Evolutionary conservation across 306 rosid species (phyloP).

Genomic region (Prunus dulcis): DNA sequence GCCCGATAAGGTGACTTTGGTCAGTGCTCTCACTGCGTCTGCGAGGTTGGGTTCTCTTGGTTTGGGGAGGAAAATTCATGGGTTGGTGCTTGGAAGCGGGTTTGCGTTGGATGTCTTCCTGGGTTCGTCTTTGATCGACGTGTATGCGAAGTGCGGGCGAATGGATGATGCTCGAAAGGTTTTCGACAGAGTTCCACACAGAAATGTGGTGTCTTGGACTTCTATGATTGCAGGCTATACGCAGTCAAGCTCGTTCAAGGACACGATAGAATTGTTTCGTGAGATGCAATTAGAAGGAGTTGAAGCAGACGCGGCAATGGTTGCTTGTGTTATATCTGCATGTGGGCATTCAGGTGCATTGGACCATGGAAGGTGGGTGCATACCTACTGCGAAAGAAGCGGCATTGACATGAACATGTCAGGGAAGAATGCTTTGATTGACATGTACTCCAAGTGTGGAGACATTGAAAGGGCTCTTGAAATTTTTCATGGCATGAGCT

Average conservation of each 20-base stretch:
- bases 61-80: conserved; percentile 19
- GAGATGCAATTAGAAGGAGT: conserved; percentile 13
- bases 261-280: conserved; percentile 14
- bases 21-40: conserved; percentile 16
- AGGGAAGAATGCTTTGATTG: conserved; percentile 18
- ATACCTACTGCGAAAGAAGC: conserved; percentile 8
- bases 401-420: conserved; percentile 8
- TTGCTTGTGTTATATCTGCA: conserved; percentile 14
- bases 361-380: conserved; percentile 21
- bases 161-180: conserved; percentile 5
- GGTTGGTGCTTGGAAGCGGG: not conserved
- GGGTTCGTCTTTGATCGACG: conserved; percentile 22
- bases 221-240: conserved; percentile 14
- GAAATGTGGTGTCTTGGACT: conserved; percentile 30
- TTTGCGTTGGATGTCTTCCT: not conserved
- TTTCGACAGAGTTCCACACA: conserved; percentile 11
- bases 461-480: conserved; percentile 17
- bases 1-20: conserved; percentile 17
- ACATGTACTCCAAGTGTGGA: conserved; percentile 23
- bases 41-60: conserved; percentile 10
- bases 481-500: not conserved
- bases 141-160: conserved; percentile 18
- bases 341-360: conserved; percentile 20
- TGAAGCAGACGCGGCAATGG: conserved; percentile 11
- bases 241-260: conserved; percentile 10